A percentile compares a stretch with the other conserved stretches of the same genome.
These are phyloP conservation scores for Lachnellula arida DNA, from an alignment of 2,329 filamentous ascomycete genomes.

Conservation along the genomic window DNA sequence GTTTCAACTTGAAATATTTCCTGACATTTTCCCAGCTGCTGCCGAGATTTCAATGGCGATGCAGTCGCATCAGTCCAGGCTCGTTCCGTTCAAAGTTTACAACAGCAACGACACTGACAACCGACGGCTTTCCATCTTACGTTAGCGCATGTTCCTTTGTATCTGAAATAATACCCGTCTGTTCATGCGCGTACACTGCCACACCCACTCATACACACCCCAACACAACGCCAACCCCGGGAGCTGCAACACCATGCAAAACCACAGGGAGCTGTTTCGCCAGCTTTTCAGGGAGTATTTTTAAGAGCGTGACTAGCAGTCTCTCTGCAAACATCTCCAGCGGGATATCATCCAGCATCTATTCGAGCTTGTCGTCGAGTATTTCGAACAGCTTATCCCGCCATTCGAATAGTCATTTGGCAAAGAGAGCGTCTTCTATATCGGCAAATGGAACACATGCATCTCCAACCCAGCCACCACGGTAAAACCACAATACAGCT, in stretches of 20 bases:
- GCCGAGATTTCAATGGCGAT: slow-evolving; percentile 18
- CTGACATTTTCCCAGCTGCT: slow-evolving; percentile 8
- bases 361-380: not conserved
- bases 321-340: too few species aligned
- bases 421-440: too few species aligned
- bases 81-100: slow-evolving; percentile 16
- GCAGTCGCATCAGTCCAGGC: slow-evolving; percentile 3
- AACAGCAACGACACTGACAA: slow-evolving; percentile 8
- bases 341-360: too few species aligned
- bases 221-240: not conserved
- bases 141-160: not conserved
- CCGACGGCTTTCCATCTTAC: slow-evolving; percentile 11
- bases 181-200: slow-evolving; percentile 15
- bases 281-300: slow-evolving; percentile 4
- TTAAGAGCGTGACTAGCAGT: not conserved
- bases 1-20: not conserved
- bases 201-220: not conserved
- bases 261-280: slow-evolving; percentile 3
- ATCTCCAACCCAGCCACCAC: not conserved
- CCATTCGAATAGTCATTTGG: not conserved
- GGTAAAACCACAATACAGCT: not conserved
- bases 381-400: slow-evolving; percentile 3
- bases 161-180: slow-evolving; percentile 15
- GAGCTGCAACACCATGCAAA: not conserved
- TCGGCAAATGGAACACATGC: too few species aligned